A percentile compares a stretch with the other conserved stretches of the same genome.
Evolutionary conservation across 371 early-diverging fungal species (phyloP).

Genomic region (Mucor plumbeus): DNA sequence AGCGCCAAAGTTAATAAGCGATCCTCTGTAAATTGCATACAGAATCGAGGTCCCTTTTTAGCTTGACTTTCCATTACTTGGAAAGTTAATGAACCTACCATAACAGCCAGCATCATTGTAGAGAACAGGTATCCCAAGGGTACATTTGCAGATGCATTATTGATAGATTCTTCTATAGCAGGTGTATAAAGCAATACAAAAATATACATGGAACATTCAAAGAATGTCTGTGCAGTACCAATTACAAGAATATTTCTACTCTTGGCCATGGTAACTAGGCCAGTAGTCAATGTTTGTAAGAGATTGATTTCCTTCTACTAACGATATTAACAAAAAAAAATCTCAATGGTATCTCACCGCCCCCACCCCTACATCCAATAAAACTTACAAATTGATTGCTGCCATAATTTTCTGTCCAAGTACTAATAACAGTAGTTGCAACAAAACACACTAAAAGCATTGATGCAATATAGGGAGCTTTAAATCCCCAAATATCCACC

Average conservation of each 20-base stretch:
- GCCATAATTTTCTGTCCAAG: constrained; percentile 82
- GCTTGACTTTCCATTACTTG: constrained; percentile 45
- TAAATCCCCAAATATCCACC: constrained; percentile 60
- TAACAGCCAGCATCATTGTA: constrained; percentile 76
- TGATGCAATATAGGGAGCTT: constrained; percentile 68
- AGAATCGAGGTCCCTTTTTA: constrained; percentile 12
- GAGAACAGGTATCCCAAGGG: constrained; percentile 72
- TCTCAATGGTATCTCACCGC: too few species aligned
- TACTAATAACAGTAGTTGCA: constrained; percentile 48
- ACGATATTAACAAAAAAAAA: not conserved
- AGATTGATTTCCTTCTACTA: constrained; percentile 15
- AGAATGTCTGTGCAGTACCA: constrained; percentile 74
- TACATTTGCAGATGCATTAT: constrained; percentile 18
- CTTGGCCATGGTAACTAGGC: constrained; percentile 19
- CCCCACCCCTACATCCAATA: too few species aligned
- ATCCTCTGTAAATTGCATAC: constrained; percentile 29
- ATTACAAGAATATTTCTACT: constrained; percentile 60
- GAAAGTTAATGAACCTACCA: constrained; percentile 74
- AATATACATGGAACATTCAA: constrained; percentile 83
- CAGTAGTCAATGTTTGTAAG: constrained; percentile 14
- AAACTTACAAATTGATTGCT: constrained; percentile 34
- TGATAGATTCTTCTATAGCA: constrained; percentile 57
- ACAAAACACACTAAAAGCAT: constrained; percentile 55
- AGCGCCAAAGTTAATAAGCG: constrained; percentile 36
- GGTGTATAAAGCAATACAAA: constrained; percentile 83